A percentile compares a stretch with the other conserved stretches of the same genome.
Evolutionary conservation across 768 basidiomycete species (phyloP).

Genomic region (Suillus plorans): DNA sequence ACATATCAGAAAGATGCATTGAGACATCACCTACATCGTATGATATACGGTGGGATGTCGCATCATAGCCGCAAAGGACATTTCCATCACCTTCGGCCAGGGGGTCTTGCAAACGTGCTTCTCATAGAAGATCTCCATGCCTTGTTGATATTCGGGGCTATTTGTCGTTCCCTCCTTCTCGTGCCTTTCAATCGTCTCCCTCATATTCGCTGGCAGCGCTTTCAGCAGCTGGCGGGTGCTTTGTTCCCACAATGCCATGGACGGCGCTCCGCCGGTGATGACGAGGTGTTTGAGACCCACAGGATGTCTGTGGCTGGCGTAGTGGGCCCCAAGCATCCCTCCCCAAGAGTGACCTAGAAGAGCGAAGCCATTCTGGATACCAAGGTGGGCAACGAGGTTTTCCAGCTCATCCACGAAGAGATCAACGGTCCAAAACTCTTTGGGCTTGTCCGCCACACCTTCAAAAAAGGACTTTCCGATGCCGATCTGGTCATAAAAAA

Average conservation of each 20-base stretch:
- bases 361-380: conserved; percentile 38
- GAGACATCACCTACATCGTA: conserved; percentile 16
- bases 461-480: conserved; percentile 36
- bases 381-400: conserved; percentile 41
- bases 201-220: conserved; percentile 20
- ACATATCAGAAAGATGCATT: conserved; percentile 1
- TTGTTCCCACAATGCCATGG: conserved; percentile 19
- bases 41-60: conserved; percentile 16
- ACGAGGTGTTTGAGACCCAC: conserved; percentile 33
- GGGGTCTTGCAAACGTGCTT: conserved; percentile 32
- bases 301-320: conserved; percentile 30
- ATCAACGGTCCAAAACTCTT: conserved; percentile 40
- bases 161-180: conserved; percentile 27
- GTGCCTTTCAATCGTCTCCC: conserved; percentile 18
- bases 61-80: conserved; percentile 15
- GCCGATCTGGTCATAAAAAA: conserved; percentile 48
- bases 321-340: conserved; percentile 41
- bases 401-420: conserved; percentile 51
- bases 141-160: conserved; percentile 26
- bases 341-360: conserved; percentile 54
- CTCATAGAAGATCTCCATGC: conserved; percentile 20
- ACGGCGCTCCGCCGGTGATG: conserved; percentile 26
- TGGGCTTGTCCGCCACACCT: conserved; percentile 29
- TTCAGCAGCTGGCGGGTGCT: conserved; percentile 18
- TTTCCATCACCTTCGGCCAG: conserved; percentile 26